These are phyloP conservation scores for Colletotrichum musae DNA, from an alignment of 2,329 filamentous ascomycete species.

Conservation along the genomic window DNA sequence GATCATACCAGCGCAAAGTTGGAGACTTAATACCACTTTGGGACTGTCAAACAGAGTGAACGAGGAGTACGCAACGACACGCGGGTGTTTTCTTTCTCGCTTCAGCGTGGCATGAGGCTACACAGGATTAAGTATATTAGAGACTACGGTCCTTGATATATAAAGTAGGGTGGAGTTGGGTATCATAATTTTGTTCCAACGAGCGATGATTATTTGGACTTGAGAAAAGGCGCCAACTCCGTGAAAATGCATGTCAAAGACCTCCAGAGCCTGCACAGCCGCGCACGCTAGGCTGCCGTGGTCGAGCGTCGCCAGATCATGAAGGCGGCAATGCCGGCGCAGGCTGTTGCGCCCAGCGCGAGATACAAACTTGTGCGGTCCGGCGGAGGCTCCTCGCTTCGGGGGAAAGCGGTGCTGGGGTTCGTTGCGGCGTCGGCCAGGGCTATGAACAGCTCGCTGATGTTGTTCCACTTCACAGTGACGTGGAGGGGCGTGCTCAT, in stretches of 20 bases:
- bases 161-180: constrained; percentile 39
- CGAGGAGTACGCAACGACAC: too few relatives aligned
- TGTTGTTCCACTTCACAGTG: constrained; percentile 93
- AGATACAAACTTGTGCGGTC: constrained; percentile 91
- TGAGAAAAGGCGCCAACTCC: constrained; percentile 33
- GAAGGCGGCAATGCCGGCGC: constrained; percentile 73
- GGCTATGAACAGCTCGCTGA: constrained; percentile 92
- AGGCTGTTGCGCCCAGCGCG: constrained; percentile 81
- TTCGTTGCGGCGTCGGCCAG: constrained; percentile 94
- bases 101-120: neutral
- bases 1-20: too few relatives aligned
- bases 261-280: neutral
- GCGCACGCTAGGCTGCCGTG: constrained; percentile 55
- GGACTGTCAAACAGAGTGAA: too few relatives aligned
- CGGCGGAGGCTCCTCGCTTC: constrained; percentile 86
- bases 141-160: constrained; percentile 25
- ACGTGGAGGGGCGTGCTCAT: constrained; percentile 96
- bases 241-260: constrained; percentile 29
- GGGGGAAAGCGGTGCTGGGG: constrained; percentile 89
- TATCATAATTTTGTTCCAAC: constrained; percentile 39
- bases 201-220: constrained; percentile 15
- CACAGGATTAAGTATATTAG: constrained; percentile 31
- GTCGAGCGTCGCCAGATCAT: constrained; percentile 76
- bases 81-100: neutral
- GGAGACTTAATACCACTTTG: too few relatives aligned